Evolutionary conservation across 2,329 filamentous ascomycete species (phyloP).

Genomic region (Tolypocladium endophyticum): DNA sequence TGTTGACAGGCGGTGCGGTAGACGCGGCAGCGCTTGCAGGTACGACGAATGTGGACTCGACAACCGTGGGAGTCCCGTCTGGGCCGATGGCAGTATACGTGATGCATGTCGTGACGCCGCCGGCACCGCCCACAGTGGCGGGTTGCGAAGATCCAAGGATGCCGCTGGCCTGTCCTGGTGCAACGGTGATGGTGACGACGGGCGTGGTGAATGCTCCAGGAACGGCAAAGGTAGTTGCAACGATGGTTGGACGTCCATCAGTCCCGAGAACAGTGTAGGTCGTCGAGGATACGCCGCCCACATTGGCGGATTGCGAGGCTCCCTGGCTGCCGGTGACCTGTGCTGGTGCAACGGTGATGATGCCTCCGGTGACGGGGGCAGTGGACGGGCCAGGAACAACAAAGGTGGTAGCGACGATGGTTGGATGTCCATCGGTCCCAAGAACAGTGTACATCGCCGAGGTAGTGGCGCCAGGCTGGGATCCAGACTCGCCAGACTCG

Average conservation of each 20-base stretch:
- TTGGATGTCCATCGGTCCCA: constrained; percentile 16
- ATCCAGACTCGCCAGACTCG: background rate
- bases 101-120: constrained; percentile 17
- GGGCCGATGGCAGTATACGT: constrained; percentile 17
- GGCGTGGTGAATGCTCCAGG: no score
- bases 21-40: constrained; percentile 11
- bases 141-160: constrained; percentile 1
- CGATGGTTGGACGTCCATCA: constrained; percentile 16
- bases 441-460: constrained; percentile 17
- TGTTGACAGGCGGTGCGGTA: constrained; percentile 5
- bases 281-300: constrained; percentile 9
- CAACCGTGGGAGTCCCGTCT: constrained; percentile 9
- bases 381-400: constrained; percentile 9
- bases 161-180: constrained; percentile 10
- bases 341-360: constrained; percentile 13
- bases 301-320: background rate
- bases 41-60: constrained; percentile 19
- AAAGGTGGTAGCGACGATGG: constrained; percentile 16
- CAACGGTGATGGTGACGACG: constrained; percentile 13
- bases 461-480: constrained; percentile 8
- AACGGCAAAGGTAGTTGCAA: constrained; percentile 13
- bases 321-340: constrained; percentile 9
- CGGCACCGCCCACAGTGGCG: background rate
- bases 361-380: constrained; percentile 7
- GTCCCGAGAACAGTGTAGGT: constrained; percentile 16